Conservation (phyloP, 495 filamentous ascomycete genomes). For the Aspergillus wentii region DNA sequence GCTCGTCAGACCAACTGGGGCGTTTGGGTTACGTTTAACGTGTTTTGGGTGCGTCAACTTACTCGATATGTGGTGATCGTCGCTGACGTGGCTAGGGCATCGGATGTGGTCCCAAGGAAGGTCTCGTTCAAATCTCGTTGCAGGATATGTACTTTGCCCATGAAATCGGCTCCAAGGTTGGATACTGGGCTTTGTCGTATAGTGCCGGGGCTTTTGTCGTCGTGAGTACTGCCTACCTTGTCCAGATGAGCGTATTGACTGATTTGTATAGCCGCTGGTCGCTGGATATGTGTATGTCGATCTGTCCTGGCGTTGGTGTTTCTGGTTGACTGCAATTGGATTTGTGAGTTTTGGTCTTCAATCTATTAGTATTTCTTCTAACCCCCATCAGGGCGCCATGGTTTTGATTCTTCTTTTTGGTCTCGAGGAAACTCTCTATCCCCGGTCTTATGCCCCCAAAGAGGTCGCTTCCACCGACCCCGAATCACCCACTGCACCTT, state of each 20-base stretch:
- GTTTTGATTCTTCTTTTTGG: background rate
- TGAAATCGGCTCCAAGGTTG: constrained; percentile 2
- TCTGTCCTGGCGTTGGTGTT: constrained; percentile 1
- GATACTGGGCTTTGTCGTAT: constrained; percentile 3
- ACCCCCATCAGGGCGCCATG: constrained; percentile 1
- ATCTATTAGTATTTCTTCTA: background rate
- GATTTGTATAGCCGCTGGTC: background rate
- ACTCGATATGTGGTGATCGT: background rate
- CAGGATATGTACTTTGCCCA: constrained; percentile 4
- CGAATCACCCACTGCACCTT: background rate
- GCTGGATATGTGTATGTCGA: constrained; percentile 2
- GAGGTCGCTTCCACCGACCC: too few relatives aligned
- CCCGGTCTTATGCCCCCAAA: background rate
- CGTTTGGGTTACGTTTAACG: constrained; percentile 1
- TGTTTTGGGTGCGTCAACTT: background rate
- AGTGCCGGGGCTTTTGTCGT: constrained; percentile 2
- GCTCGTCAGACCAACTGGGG: constrained; percentile 1
- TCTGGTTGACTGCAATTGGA: constrained; percentile 1
- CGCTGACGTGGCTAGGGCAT: background rate
- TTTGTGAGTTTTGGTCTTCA: background rate
- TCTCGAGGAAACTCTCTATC: constrained; percentile 1
- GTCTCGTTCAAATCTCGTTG: constrained; percentile 1
- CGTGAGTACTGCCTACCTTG: background rate
- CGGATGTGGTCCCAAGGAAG: constrained; percentile 4
- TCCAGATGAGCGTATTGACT: background rate